Base-by-base conservation (phyloP, 495 filamentous ascomycete species). In the Lasiosphaeriaceae sp. region DNA sequence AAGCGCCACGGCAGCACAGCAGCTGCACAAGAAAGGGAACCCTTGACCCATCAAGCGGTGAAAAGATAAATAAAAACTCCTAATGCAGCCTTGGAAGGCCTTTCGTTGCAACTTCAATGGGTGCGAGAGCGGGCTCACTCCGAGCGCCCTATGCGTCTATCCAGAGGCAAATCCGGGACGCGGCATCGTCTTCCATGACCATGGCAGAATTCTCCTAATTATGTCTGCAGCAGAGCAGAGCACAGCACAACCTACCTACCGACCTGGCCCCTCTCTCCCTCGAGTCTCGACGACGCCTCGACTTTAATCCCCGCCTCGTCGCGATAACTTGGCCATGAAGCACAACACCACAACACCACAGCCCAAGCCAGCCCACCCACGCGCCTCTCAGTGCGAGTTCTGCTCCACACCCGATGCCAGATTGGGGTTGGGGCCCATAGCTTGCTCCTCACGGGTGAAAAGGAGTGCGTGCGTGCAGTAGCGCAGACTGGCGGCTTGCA, bases 181-280 rank as follows among this genome's bases (percentile, higher is more conserved):
- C 53, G 41, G 57, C 65, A 67, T 57, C 41, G 26, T 4, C 26
- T 31, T 31, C 11, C 19, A 53, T 58, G 55, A n/a, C 26, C 26
- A 31, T 31, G 26, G 56, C 56, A 58, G 26, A 66, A 63, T 60
- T 66, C 57, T 59, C 63, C 57, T 47, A 64, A 45, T 57, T 59
- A 46, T 35, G 14, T 17, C 48, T 52, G 43, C 55, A 53, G 47
- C 49, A n/a, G 47, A 35, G 19, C 49, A 20, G 44, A 9, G 26
- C 26, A 31, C 26, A n/a, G n/a, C n/a, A n/a, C n/a, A n/a, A n/a
- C n/a, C n/a, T n/a, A n/a, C n/a, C n/a, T n/a, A n/a, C n/a, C n/a
- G n/a, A n/a, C n/a, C n/a, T n/a, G n/a, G n/a, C n/a, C n/a, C n/a
- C n/a, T n/a, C n/a, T n/a, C n/a, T n/a, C n/a, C n/a, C n/a, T n/a